Evolutionary conservation across 768 basidiomycete genomes (phyloP), one percentile per base, ranked within the genome.

Genomic region (Boletus edulis): DNA sequence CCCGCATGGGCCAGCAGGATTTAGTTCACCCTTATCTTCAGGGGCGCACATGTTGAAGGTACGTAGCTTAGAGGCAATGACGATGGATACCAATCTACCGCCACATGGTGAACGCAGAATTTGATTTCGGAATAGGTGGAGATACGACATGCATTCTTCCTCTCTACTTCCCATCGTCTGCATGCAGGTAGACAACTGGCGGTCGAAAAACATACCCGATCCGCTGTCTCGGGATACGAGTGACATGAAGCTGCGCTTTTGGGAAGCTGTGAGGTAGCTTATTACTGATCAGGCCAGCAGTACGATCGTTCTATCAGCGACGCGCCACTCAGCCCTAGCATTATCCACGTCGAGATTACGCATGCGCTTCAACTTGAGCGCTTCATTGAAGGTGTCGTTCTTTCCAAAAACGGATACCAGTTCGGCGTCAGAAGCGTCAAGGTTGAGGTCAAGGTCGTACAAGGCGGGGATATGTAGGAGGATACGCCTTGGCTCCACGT

Each of bases 271-370:
- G 55, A 51, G 24, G 24, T 2, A 8, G 27, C 43, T 18, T 20
- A 55, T 35, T 20, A 57, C 46, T 13, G 22, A 56, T 70, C 68
- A 80, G 13, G 63, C 77, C 46, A 70, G 63, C 14, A 89, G 62
- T 5, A 82, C 66, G 48, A 91, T 65, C 43, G 71, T 56, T 9
- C 72, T 75, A 44, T 85, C 80, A 7, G 72, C 79, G 20, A 88
- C 76, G 34, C 73, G 76, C 89, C 89, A 91, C 66, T 89, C 84
- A 8, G 86, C 87, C 44, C 65, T 72, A 0, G 87, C 87, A 3
- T 62, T 67, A 22, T 88, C 85, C 0, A 89, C 81, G 53, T 87
- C 77, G 15, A 90, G 75, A 38, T 77, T 75, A 6, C 83, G 73
- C 62, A 80, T 76, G 41, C 81, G 77, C 61, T 87, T 87, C 37